phyloP scores from a whole-genome alignment of 306 rosid genomes.

The Dalbergia oliveri region DNA sequence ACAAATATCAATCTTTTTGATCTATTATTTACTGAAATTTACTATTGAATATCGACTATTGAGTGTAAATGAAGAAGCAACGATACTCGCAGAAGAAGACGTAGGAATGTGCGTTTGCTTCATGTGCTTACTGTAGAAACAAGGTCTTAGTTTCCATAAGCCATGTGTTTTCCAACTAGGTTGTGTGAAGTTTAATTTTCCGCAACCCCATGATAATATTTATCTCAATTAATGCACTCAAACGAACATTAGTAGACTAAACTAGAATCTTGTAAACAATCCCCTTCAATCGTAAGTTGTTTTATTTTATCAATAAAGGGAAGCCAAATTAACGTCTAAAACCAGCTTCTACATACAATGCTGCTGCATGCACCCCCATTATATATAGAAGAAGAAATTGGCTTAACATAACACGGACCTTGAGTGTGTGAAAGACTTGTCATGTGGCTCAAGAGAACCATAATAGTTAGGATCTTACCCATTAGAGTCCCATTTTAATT shows the following conservation, averaged over 20 bases:
- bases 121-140: constrained; percentile 50
- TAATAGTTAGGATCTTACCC: constrained; percentile 40
- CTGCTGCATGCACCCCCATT: constrained; percentile 11
- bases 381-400: constrained; percentile 43
- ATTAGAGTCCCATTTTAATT: background rate
- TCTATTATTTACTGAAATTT: constrained; percentile 34
- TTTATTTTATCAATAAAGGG: constrained; percentile 46
- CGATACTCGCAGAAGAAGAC: constrained; percentile 24
- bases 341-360: constrained; percentile 22
- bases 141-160: constrained; percentile 40
- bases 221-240: constrained; percentile 32
- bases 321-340: constrained; percentile 43
- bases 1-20: constrained; percentile 28
- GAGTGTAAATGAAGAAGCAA: constrained; percentile 53
- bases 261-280: constrained; percentile 13
- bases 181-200: constrained; percentile 51
- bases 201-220: constrained; percentile 11
- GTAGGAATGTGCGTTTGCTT: constrained; percentile 37
- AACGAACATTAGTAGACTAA: background rate
- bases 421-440: background rate
- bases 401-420: background rate
- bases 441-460: constrained; percentile 12
- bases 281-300: constrained; percentile 19
- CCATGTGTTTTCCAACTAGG: constrained; percentile 59
- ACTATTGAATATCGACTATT: constrained; percentile 19